phyloP scores from a whole-genome alignment of 768 basidiomycete genomes.

The Cystoderma amianthinum region DNA sequence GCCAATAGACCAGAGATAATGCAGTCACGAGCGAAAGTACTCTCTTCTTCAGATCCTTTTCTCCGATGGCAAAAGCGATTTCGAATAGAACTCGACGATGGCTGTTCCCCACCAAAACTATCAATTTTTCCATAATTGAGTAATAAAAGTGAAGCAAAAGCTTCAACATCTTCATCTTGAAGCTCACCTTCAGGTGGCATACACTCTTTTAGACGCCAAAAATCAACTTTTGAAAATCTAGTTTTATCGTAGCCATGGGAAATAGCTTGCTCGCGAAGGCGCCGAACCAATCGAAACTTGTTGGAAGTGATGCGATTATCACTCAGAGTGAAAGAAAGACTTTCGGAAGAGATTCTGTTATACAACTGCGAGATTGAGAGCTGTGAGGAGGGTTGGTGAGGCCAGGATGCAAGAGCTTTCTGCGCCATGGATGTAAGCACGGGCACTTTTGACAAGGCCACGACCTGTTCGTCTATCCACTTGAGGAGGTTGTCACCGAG shows the following conservation, averaged over 20 bases:
- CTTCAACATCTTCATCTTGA: slow-evolving; percentile 63
- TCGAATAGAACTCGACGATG: slow-evolving; percentile 32
- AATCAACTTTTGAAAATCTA: slow-evolving; percentile 52
- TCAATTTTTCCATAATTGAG: slow-evolving; percentile 53
- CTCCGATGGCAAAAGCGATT: slow-evolving; percentile 30
- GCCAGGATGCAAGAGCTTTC: slow-evolving; percentile 71
- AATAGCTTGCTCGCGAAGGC: slow-evolving; percentile 44
- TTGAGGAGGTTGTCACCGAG: slow-evolving; percentile 42
- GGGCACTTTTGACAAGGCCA: slow-evolving; percentile 29
- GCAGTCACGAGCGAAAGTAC: slow-evolving; percentile 33
- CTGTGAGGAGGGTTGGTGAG: slow-evolving; percentile 45
- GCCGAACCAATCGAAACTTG: slow-evolving; percentile 72
- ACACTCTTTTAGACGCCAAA: slow-evolving; percentile 81
- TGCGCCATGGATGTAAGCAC: slow-evolving; percentile 34
- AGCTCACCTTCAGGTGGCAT: slow-evolving; percentile 51
- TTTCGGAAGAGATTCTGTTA: slow-evolving; percentile 36
- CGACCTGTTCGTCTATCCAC: slow-evolving; percentile 60
- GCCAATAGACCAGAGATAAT: slow-evolving; percentile 47
- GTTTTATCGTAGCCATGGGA: slow-evolving; percentile 27
- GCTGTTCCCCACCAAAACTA: slow-evolving; percentile 49
- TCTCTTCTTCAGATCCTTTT: slow-evolving; percentile 9
- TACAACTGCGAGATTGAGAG: slow-evolving; percentile 30
- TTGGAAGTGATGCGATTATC: slow-evolving; percentile 59
- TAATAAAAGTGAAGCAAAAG: slow-evolving; percentile 63
- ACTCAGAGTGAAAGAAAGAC: slow-evolving; percentile 47